phyloP scores from a whole-genome alignment of 2,329 filamentous ascomycete species.

The Falciphora oryzae region DNA sequence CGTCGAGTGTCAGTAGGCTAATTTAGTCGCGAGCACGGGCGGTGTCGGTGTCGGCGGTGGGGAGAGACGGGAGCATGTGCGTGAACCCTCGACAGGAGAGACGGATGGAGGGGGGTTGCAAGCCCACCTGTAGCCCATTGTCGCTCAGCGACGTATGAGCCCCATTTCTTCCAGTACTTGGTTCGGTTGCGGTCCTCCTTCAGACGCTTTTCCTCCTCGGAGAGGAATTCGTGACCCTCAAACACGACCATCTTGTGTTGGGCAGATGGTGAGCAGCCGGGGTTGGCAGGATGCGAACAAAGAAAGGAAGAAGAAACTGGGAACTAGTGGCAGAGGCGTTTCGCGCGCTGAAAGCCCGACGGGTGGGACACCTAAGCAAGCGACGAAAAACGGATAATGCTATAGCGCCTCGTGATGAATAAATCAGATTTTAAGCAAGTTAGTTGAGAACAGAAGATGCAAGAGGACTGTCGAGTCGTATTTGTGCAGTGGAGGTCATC shows the following conservation, averaged over 20 bases:
- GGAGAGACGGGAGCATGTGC: background rate
- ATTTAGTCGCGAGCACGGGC: background rate
- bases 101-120: constrained; percentile 1
- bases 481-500: background rate
- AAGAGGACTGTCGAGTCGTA: background rate
- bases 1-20: constrained; percentile 12
- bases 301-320: background rate
- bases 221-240: constrained; percentile 80
- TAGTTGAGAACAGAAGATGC: background rate
- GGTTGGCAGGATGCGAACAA: background rate
- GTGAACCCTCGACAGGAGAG: background rate
- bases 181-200: constrained; percentile 75
- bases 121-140: constrained; percentile 87
- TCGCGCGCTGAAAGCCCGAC: background rate
- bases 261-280: background rate
- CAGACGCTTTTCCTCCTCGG: constrained; percentile 84
- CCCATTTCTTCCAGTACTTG: constrained; percentile 99
- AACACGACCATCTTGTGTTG: constrained; percentile 73
- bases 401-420: background rate
- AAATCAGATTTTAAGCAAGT: background rate
- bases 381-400: background rate
- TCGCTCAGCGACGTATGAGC: constrained; percentile 85
- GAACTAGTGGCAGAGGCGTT: background rate
- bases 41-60: background rate
- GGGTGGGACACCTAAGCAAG: background rate